phyloP scores from a whole-genome alignment of 495 filamentous ascomycete species.

The Lasiosphaeriaceae sp. region DNA sequence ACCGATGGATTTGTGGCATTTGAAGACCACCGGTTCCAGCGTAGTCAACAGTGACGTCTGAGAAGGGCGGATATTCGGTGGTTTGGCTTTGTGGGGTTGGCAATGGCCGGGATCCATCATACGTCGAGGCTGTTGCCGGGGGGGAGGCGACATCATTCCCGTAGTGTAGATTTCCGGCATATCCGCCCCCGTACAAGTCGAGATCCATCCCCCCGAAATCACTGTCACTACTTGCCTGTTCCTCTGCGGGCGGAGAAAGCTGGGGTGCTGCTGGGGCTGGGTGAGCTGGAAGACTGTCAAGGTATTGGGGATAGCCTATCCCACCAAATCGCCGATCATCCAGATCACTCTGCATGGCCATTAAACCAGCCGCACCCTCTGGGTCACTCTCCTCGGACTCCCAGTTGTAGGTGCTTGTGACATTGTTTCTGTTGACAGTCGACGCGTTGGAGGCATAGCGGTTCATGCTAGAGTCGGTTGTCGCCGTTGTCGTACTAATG shows the following conservation, averaged over 20 bases:
- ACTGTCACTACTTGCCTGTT: constrained; percentile 59
- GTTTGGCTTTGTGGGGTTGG: constrained; percentile 34
- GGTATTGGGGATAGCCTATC: constrained; percentile 25
- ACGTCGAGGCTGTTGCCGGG: constrained; percentile 23
- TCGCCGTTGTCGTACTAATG: constrained; percentile 24
- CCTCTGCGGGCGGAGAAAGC: constrained; percentile 33
- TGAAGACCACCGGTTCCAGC: constrained; percentile 81
- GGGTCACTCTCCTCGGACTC: constrained; percentile 74
- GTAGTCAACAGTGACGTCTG: constrained; percentile 57
- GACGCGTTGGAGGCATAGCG: constrained; percentile 48
- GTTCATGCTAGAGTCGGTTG: constrained; percentile 26
- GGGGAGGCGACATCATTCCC: constrained; percentile 54
- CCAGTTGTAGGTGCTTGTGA: constrained; percentile 27
- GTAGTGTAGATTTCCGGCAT: constrained; percentile 68
- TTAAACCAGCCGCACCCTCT: constrained; percentile 81
- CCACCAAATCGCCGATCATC: constrained; percentile 66
- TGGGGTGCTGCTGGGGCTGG: constrained; percentile 2
- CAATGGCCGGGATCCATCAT: constrained; percentile 31
- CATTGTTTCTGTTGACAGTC: constrained; percentile 40
- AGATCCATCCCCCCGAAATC: constrained; percentile 72
- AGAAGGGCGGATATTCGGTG: constrained; percentile 37
- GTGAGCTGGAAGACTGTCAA: constrained; percentile 13
- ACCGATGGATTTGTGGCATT: constrained; percentile 62
- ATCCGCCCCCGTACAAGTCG: constrained; percentile 68
- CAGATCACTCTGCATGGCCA: constrained; percentile 80